phyloP scores from a whole-genome alignment of 2,329 filamentous ascomycete species.

The Aspergillus sp. region DNA sequence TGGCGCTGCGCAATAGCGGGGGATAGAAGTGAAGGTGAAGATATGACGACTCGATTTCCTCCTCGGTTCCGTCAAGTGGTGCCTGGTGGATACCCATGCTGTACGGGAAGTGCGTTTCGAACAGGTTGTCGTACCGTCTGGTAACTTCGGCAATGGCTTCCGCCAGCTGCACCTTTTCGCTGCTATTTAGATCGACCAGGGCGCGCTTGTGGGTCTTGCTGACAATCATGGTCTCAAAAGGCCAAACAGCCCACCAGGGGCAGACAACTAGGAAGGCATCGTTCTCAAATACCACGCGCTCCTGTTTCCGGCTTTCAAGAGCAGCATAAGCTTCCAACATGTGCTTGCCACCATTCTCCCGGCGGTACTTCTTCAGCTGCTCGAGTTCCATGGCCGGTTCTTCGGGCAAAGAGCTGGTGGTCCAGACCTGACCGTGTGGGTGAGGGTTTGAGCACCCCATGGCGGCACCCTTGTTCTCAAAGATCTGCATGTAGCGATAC shows the following conservation, averaged over 20 bases:
- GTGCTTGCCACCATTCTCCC: slow-evolving; percentile 70
- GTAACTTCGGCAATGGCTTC: slow-evolving; percentile 86
- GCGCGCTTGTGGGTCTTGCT: slow-evolving; percentile 81
- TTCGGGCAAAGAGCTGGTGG: slow-evolving; percentile 85
- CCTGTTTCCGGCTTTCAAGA: slow-evolving; percentile 77
- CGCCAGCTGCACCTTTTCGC: slow-evolving; percentile 73
- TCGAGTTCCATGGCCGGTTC: slow-evolving; percentile 79
- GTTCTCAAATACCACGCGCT: slow-evolving; percentile 89
- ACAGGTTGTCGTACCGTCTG: slow-evolving; percentile 91
- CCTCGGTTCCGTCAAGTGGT: slow-evolving; percentile 75
- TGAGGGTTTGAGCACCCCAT: slow-evolving; percentile 99
- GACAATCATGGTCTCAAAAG: slow-evolving; percentile 90
- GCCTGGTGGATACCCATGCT: slow-evolving; percentile 97
- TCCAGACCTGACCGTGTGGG: slow-evolving; percentile 96
- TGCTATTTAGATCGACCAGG: slow-evolving; percentile 74
- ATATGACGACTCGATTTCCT: slow-evolving; percentile 84
- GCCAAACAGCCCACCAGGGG: slow-evolving; percentile 98
- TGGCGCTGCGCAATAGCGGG: slow-evolving; percentile 85
- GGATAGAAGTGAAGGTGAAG: slow-evolving; percentile 98
- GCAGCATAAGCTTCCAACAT: slow-evolving; percentile 84
- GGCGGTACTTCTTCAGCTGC: slow-evolving; percentile 76
- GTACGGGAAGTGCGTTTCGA: slow-evolving; percentile 95
- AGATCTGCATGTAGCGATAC: slow-evolving; percentile 98
- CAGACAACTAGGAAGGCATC: slow-evolving; percentile 81
- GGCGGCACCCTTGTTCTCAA: slow-evolving; percentile 95